Base-by-base conservation (phyloP, 2,329 filamentous ascomycete species). In the Cladosporium velox region DNA sequence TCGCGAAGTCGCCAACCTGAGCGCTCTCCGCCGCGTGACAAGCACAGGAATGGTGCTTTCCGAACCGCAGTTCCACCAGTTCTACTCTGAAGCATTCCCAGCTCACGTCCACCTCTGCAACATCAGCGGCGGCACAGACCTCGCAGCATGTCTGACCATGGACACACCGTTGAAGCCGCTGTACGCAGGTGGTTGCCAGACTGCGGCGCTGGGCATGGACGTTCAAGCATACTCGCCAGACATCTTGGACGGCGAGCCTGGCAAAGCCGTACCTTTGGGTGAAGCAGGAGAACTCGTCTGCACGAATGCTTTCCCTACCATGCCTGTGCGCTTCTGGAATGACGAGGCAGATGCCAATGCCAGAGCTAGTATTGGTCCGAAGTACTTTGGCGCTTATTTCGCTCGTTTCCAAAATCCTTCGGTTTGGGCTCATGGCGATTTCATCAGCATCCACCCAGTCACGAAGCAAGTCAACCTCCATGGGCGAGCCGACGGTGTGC, bases 341-440 rank as follows among this genome's bases (percentile, higher is more conserved):
- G 79, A 82, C 52, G 64, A 65, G 4, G 30, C 60, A 24, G 59
- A 62, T 21, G 4, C 49, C 6, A 47, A n/a, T 3, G 18, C 61
- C 18, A 64, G 24, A 7, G 14, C 32, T 5, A 74, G n/a, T 63
- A 66, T 68, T 0, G 79, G 78, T 0, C 72, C 79, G 51, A 79
- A 78, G 63, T 84, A 83, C 59, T 80, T 79, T 34, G 77, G 78
- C 32, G 79, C 80, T 0, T 84, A 84, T 61, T 84, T 81, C 67
- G 77, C 72, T 35, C 78, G 81, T 7, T 84, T 81, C 64, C 80
- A 81, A 14, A 74, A 87, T 65, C 61, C 61, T 57, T 64, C 61
- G 15, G 90, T 91, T 1, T 95, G 91, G 92, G 90, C 90, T 0
- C 92, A 95, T 69, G 91, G 91, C 26, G 92, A 95, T 73, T 94